phyloP scores from a whole-genome alignment of 2,329 filamentous ascomycete species.

The Geosmithia morbida region DNA sequence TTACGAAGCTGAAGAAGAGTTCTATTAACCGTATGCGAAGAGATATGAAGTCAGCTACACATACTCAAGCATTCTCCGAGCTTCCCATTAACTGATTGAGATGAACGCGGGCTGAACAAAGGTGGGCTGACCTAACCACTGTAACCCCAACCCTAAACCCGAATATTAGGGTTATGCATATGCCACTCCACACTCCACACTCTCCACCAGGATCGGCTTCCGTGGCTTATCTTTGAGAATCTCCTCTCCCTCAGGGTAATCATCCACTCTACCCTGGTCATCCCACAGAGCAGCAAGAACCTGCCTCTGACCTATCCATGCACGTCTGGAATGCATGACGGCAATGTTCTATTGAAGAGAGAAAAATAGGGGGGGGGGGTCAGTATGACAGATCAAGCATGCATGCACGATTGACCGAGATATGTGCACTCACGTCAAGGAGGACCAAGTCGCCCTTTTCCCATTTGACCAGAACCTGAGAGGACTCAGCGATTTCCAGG shows the following conservation, averaged over 20 bases:
- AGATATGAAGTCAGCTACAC: no score
- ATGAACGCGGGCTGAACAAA: no score
- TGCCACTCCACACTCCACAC: neutral
- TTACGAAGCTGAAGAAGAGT: no score
- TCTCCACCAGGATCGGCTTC: neutral
- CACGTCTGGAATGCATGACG: conserved; percentile 15
- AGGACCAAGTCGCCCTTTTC: conserved; percentile 14
- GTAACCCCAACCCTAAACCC: no score
- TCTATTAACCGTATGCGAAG: no score
- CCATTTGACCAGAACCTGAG: conserved; percentile 13
- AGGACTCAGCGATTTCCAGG: conserved; percentile 11
- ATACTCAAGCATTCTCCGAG: no score
- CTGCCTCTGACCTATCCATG: conserved; percentile 14
- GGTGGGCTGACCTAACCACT: no score
- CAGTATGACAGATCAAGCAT: neutral
- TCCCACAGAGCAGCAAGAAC: conserved; percentile 18
- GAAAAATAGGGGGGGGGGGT: no score
- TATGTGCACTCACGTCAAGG: conserved; percentile 12
- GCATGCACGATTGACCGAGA: neutral
- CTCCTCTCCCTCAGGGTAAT: conserved; percentile 10
- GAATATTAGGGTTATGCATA: no score
- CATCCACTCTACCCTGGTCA: conserved; percentile 9
- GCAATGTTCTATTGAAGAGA: conserved; percentile 13
- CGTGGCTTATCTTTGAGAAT: conserved; percentile 1
- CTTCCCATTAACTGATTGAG: no score